These are phyloP conservation scores for Botrytis cinerea DNA, from an alignment of 2,329 filamentous ascomycete genomes.

Conservation along the genomic window DNA sequence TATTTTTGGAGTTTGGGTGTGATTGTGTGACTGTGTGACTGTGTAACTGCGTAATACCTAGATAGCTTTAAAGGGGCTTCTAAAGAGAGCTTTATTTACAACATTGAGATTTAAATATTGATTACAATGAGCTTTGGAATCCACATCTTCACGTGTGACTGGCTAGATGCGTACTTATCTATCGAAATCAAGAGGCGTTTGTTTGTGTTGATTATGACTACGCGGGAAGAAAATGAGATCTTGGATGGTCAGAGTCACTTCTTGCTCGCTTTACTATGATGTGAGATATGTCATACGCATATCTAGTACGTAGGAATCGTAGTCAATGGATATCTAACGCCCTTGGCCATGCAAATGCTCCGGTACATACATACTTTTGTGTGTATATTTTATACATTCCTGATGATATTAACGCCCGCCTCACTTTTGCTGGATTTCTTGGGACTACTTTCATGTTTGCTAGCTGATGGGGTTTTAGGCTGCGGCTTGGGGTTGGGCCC, in stretches of 20 bases:
- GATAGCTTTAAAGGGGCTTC: background rate
- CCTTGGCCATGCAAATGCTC: conserved; percentile 13
- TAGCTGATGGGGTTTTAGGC: background rate
- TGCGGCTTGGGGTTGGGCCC: conserved; percentile 2
- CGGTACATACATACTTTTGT: conserved; percentile 6
- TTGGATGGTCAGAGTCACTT: background rate
- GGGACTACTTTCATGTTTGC: background rate
- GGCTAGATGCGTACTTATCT: background rate
- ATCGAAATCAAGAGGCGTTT: background rate
- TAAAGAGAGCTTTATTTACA: background rate
- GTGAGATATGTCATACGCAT: background rate
- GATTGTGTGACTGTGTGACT: background rate
- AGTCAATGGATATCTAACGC: conserved; percentile 6
- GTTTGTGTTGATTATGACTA: background rate
- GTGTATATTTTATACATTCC: conserved; percentile 1
- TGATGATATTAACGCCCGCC: conserved; percentile 11
- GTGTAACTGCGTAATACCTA: background rate
- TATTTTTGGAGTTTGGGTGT: background rate
- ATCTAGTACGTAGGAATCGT: background rate
- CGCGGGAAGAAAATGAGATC: background rate
- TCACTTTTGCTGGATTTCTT: background rate
- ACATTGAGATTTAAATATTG: background rate
- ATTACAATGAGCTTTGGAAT: background rate
- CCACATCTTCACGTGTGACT: background rate
- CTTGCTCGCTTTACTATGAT: background rate